Percentiles rank a stretch among this genome's conserved stretches.
Evolutionary conservation across 2,329 filamentous ascomycete species (phyloP).

Genomic region (Thermochaetoides dissita): DNA sequence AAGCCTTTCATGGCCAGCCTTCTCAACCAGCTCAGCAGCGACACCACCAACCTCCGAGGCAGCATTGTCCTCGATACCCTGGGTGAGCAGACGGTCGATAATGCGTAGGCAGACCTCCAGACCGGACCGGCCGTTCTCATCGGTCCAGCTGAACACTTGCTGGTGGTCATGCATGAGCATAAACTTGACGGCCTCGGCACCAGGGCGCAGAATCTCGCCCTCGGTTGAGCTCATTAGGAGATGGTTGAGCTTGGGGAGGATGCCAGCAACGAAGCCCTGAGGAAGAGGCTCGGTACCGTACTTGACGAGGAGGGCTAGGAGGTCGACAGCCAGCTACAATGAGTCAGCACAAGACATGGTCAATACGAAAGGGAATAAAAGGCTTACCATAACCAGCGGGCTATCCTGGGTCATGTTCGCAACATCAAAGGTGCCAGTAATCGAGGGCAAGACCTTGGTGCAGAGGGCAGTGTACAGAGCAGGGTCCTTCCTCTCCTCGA

Average conservation of each 20-base stretch:
- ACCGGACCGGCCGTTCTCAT: slow-evolving; percentile 65
- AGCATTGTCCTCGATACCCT: slow-evolving; percentile 76
- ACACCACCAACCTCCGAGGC: slow-evolving; percentile 93
- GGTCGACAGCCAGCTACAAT: slow-evolving; percentile 54
- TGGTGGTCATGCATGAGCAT: slow-evolving; percentile 81
- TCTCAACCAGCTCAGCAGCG: slow-evolving; percentile 88
- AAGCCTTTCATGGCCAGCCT: slow-evolving; percentile 78
- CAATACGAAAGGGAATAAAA: no score
- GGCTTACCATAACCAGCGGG: slow-evolving; percentile 57
- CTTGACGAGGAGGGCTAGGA: slow-evolving; percentile 68
- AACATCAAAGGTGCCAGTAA: slow-evolving; percentile 81
- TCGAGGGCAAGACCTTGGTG: slow-evolving; percentile 69
- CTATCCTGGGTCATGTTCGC: slow-evolving; percentile 75
- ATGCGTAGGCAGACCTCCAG: slow-evolving; percentile 82
- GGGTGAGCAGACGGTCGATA: slow-evolving; percentile 77
- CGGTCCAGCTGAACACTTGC: slow-evolving; percentile 78
- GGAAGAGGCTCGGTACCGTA: slow-evolving; percentile 77
- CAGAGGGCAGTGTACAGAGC: slow-evolving; percentile 62
- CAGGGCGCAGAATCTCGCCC: slow-evolving; percentile 74
- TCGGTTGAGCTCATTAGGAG: slow-evolving; percentile 75
- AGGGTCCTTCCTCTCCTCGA: slow-evolving; percentile 23
- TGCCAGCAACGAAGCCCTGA: slow-evolving; percentile 67
- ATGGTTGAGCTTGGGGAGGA: slow-evolving; percentile 74
- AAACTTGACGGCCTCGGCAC: slow-evolving; percentile 74
- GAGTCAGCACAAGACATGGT: slow-evolving; percentile 4